Evolutionary conservation across 2,329 filamentous ascomycete species (phyloP), one percentile per base, ranked within the genome.

Genomic region (Phyllosticta ampelicida): DNA sequence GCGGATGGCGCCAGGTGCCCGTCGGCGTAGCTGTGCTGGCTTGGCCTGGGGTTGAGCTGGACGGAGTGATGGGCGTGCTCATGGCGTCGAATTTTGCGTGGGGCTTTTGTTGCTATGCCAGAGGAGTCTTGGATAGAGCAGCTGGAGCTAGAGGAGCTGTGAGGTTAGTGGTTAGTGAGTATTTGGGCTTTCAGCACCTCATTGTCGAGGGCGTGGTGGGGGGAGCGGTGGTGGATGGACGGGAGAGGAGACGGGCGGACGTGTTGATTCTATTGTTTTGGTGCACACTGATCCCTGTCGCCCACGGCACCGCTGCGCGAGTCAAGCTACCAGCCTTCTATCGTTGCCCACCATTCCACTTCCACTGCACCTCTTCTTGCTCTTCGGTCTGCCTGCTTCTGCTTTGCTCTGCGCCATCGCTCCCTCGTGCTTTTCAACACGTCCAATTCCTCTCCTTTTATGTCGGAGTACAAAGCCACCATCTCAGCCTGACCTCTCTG

Each of bases 1-100:
- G 85, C 30, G 94, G 94, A 71, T 99, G 94, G 67, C 85, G 83
- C 92, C 94, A 99, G 68, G 86, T 89, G 58, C 92, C 91, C 6
- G 89, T 69, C 3, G 75, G 70, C 9, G 71, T 53, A 10, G 56
- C 52, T 10, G 56, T 53, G 52, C 44, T 52, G 29, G 51, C 56
- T 48, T 54, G 51, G 9, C 36, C 56, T 54, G 53, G 23, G 48
- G 52, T 58, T n/a, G 56, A 58, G 44, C 51, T 54, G 26, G 56
- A 51, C 11, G 56, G 56, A 44, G 56, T 58, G 51, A 20, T 52
- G 28, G 56, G 56, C 48, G 52, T 52, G 48, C 50, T 49, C 55
- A 58, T 58, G 51, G 55, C 36, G 55, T 58, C 53, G 55, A 58
- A 19, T 58, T 58, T 58, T 58, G 30, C 30, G 36, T 23, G 18